Percentiles rank a stretch among this genome's conserved stretches.
Evolutionary conservation across 2,329 filamentous ascomycete genomes (phyloP).

Genomic region (Elsinoe necatrix): DNA sequence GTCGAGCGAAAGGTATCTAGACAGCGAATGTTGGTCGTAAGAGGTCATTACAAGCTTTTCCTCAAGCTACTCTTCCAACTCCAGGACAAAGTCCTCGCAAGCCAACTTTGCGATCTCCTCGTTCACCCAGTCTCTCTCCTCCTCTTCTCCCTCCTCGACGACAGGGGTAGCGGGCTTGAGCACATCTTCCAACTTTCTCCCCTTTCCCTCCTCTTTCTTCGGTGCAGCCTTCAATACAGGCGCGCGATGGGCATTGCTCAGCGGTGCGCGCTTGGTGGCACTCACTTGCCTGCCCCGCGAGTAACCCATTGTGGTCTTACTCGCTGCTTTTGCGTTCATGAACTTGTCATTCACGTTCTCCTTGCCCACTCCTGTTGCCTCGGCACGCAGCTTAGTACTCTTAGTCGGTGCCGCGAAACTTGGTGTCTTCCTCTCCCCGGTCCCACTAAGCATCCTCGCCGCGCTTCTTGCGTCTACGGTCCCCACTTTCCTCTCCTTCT

Average conservation of each 20-base stretch:
- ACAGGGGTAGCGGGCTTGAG: not conserved
- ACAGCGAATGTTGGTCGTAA: constrained; percentile 1
- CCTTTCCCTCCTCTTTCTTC: constrained; percentile 19
- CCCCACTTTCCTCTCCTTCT: constrained; percentile 27
- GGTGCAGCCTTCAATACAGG: constrained; percentile 8
- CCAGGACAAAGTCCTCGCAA: constrained; percentile 13
- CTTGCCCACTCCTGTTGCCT: constrained; percentile 23
- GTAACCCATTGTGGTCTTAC: constrained; percentile 77
- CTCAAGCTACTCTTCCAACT: not conserved
- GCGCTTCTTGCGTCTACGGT: constrained; percentile 47
- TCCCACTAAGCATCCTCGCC: constrained; percentile 34
- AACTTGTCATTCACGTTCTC: constrained; percentile 27
- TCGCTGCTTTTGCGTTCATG: constrained; percentile 56
- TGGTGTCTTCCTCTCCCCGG: constrained; percentile 27
- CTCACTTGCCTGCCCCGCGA: constrained; percentile 60
- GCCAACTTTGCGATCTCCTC: constrained; percentile 6
- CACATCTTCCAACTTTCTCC: constrained; percentile 8
- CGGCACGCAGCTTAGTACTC: constrained; percentile 33
- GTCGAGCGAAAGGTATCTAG: constrained; percentile 3
- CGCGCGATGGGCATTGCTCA: constrained; percentile 17
- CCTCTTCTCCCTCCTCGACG: constrained; percentile 5
- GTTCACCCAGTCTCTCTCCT: not conserved
- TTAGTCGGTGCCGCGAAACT: constrained; percentile 33
- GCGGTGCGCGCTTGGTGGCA: constrained; percentile 28
- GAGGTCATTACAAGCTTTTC: not conserved